phyloP scores from a whole-genome alignment of 305 asterid genomes.

The Salvia sclarea region DNA sequence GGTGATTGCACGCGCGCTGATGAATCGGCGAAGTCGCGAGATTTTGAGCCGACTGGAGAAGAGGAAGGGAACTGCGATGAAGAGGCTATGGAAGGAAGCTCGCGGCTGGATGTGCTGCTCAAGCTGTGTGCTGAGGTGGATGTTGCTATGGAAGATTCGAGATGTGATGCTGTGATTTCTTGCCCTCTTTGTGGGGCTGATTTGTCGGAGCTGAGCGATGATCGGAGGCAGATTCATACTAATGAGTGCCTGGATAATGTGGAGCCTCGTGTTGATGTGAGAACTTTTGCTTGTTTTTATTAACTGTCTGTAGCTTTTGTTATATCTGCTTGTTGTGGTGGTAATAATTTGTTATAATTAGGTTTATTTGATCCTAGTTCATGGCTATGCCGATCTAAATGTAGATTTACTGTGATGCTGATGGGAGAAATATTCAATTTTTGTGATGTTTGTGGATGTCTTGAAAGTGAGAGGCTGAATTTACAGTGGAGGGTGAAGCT shows the following conservation, averaged over 20 bases:
- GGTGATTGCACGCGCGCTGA: constrained; percentile 9
- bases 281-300: constrained; percentile 11
- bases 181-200: constrained; percentile 88
- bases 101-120: constrained; percentile 68
- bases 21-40: constrained; percentile 35
- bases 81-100: constrained; percentile 41
- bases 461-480: background rate
- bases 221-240: constrained; percentile 65
- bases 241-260: constrained; percentile 81
- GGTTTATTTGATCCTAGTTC: background rate
- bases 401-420: background rate
- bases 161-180: constrained; percentile 36
- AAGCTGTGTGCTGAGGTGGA: constrained; percentile 54
- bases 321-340: background rate
- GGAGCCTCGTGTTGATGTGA: constrained; percentile 53
- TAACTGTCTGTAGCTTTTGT: background rate
- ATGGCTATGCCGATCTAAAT: background rate
- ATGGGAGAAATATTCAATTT: background rate
- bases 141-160: constrained; percentile 17
- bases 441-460: background rate
- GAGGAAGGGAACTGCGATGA: constrained; percentile 35
- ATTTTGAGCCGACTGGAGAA: constrained; percentile 26
- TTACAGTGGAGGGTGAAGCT: background rate
- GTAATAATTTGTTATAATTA: constrained; percentile 5
- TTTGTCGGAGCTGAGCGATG: constrained; percentile 62